These are phyloP conservation scores for Phytophthora sojae DNA, from an alignment of 352 stramenopile genomes.

Conservation along the genomic window DNA sequence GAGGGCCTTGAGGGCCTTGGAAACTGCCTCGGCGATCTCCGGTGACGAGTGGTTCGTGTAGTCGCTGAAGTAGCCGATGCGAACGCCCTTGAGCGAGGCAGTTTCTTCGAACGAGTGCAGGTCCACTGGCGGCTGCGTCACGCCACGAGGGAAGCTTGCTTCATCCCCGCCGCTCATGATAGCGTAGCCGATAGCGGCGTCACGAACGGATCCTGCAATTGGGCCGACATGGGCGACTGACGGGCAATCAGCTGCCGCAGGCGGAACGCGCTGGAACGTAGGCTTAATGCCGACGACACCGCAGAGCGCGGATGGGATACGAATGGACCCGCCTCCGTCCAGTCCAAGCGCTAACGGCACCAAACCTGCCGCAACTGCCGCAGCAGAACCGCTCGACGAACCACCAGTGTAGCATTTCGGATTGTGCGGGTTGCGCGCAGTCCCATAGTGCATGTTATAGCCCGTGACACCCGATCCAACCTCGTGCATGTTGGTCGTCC, in stretches of 20 bases:
- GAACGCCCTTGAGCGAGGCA: conserved; percentile 66
- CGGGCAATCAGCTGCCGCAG: conserved; percentile 56
- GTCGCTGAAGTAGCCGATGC: conserved; percentile 81
- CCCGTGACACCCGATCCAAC: conserved; percentile 76
- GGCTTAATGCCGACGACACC: conserved; percentile 91
- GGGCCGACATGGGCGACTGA: conserved; percentile 84
- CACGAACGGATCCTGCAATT: conserved; percentile 78
- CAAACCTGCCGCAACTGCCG: conserved; percentile 88
- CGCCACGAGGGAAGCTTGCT: conserved; percentile 46
- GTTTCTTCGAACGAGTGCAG: conserved; percentile 67
- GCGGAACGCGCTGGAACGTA: conserved; percentile 81
- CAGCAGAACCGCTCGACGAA: conserved; percentile 91
- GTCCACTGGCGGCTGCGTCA: conserved; percentile 57
- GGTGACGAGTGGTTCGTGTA: conserved; percentile 79
- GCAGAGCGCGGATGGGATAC: conserved; percentile 90
- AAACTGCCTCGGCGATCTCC: conserved; percentile 58
- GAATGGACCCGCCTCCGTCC: conserved; percentile 92
- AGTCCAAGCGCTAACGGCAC: conserved; percentile 88
- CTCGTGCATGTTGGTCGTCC: conserved; percentile 92
- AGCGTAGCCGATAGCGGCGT: conserved; percentile 86
- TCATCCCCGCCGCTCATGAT: conserved; percentile 78
- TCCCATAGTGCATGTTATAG: conserved; percentile 84
- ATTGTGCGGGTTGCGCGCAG: conserved; percentile 89
- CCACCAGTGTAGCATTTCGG: conserved; percentile 86
- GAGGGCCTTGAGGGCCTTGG: conserved; percentile 60